Conservation (phyloP, 2,329 filamentous ascomycete genomes). For the Cordyceps pruinosa region DNA sequence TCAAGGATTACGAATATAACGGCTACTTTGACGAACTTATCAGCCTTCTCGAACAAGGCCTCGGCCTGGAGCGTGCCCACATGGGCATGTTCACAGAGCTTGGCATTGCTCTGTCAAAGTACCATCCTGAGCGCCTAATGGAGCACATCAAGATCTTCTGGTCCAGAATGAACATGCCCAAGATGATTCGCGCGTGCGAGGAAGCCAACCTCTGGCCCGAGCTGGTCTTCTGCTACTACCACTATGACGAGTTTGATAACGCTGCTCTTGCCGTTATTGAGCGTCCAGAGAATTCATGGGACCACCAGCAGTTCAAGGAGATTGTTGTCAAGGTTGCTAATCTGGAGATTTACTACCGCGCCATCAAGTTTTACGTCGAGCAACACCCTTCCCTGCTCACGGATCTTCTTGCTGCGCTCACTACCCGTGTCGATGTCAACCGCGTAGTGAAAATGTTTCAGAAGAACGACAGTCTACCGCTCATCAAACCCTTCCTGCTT, state of each 20-base stretch:
- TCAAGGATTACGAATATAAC: constrained; percentile 93
- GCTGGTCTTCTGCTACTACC: constrained; percentile 94
- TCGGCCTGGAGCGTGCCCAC: constrained; percentile 85
- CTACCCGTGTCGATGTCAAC: constrained; percentile 93
- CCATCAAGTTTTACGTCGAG: constrained; percentile 93
- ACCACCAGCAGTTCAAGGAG: constrained; percentile 99
- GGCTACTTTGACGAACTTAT: constrained; percentile 99
- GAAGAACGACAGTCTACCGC: constrained; percentile 93
- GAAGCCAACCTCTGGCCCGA: constrained; percentile 96
- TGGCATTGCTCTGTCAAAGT: constrained; percentile 86
- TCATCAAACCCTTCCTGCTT: constrained; percentile 97
- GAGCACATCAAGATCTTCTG: constrained; percentile 99
- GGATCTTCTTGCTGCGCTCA: constrained; percentile 87
- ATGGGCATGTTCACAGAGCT: constrained; percentile 97
- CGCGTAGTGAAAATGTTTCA: constrained; percentile 99
- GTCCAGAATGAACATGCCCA: constrained; percentile 94
- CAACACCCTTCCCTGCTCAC: constrained; percentile 93
- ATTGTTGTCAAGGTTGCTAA: constrained; percentile 97
- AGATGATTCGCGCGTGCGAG: constrained; percentile 90
- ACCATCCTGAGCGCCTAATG: constrained; percentile 93
- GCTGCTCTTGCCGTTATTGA: constrained; percentile 97
- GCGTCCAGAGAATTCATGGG: constrained; percentile 94
- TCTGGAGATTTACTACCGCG: constrained; percentile 97
- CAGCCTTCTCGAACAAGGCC: constrained; percentile 82
- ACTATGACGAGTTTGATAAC: constrained; percentile 98